Base-by-base conservation (phyloP, 768 basidiomycete genomes). In the Russula virescens region DNA sequence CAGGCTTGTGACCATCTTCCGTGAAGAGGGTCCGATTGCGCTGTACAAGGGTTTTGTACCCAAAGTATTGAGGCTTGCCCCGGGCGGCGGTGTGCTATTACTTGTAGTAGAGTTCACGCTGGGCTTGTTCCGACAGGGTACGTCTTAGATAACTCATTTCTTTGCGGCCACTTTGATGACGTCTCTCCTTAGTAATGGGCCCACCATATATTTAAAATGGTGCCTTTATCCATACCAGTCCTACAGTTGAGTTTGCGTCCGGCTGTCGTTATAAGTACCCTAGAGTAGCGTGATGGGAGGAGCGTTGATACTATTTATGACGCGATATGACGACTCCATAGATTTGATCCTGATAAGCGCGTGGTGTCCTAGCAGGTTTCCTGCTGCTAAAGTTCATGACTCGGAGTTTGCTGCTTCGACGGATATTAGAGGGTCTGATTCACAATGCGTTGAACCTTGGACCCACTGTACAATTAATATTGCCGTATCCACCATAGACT, bases 1-100 rank as follows among this genome's bases (percentile, higher is more conserved):
- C 61, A 83, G 81, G 45, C 78, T 95, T 11, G 75, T 82, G 21
- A 87, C 85, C 6, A 92, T 95, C 67, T 83, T 88, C 65, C 84
- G 89, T 26, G 93, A 95, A 77, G 94, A 97, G 73, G 94, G 94
- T 28, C 71, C 87, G 2, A 83, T 76, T 4, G 93, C 94, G 5
- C 78, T 97, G 42, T 97, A 96, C 81, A 95, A 95, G 72, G 94
- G 96, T 38, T 99, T 98, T 74, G 79, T 90, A 18, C 96, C 96
- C 31, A 99, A 99, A 74, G 94, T 97, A 4, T 81, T 98, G 47
- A 84, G 96, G 67, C 81, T 99, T 26, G 96, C 95, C 14, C 96
- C 96, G 0, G 96, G 96, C 48, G 96, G 96, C 55, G 96, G 96
- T 73, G 88, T 99, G 14, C 75, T 99, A 34, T 78, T 99, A 31